Conservation (phyloP, 441 rosid species). For the Erysimum cheiri region DNA sequence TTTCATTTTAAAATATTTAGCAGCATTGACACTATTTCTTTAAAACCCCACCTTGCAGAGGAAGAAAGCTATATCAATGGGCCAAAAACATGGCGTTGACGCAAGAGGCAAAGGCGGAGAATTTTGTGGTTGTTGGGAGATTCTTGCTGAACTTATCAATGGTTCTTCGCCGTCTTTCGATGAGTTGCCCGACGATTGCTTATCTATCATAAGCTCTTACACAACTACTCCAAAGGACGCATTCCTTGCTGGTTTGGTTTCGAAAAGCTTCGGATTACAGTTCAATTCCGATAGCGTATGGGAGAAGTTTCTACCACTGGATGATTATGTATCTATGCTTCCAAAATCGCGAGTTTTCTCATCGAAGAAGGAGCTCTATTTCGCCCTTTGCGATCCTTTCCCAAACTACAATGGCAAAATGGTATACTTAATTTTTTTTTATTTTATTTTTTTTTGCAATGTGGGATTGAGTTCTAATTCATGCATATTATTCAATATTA, state of each 20-base stretch:
- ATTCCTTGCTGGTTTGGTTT: slow-evolving; percentile 49
- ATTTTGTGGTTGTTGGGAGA: too few species aligned
- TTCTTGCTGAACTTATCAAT: too few species aligned
- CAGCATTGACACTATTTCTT: not conserved
- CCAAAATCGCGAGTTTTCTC: slow-evolving; percentile 31
- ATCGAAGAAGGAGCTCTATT: slow-evolving; percentile 42
- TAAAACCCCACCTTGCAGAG: not conserved
- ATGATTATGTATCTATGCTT: slow-evolving; percentile 45
- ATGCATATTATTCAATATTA: not conserved
- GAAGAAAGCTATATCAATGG: not conserved
- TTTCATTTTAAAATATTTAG: not conserved
- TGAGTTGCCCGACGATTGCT: slow-evolving; percentile 48
- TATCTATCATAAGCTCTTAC: slow-evolving; percentile 41
- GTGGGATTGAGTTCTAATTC: not conserved
- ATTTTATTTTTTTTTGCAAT: not conserved
- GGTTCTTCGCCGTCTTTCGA: not conserved
- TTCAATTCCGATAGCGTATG: slow-evolving; percentile 60
- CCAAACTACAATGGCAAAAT: slow-evolving; percentile 34
- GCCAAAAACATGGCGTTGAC: not conserved
- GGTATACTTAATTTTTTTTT: slow-evolving; percentile 22
- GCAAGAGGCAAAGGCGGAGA: not conserved
- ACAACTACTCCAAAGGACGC: slow-evolving; percentile 52
- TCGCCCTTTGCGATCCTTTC: slow-evolving; percentile 34
- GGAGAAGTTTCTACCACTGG: slow-evolving; percentile 62
- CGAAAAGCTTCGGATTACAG: slow-evolving; percentile 49